Base-by-base conservation (phyloP, 352 stramenopile genomes). In the Phytophthora rubi region DNA sequence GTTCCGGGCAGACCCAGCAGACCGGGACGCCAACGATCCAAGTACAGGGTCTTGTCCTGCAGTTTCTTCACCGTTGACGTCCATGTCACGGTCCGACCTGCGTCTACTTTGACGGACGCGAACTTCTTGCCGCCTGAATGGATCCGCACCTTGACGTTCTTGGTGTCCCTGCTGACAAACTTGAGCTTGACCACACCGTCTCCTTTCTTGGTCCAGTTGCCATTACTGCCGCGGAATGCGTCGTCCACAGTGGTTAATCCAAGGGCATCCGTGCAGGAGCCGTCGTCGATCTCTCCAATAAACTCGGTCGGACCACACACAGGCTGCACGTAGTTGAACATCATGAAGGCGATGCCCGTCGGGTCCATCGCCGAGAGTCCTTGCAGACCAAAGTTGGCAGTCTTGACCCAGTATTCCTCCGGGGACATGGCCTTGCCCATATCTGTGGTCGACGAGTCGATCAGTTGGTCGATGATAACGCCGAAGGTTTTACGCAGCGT, bases 11-110 rank as follows among this genome's bases (percentile, higher is more conserved):
- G 39, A 18, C 70, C 73, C 1, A 87, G 39, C 37, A 86, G 76
- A n/a, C 69, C 77, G 8, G 77, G 79, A 42, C 82, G 82, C 82
- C 80, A 90, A n/a, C 82, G 82, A 51, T 90, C 82, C 49, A 90
- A 60, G 69, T 90, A 90, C 70, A 90, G 52, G 1, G 79, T 88
- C 56, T 84, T 87, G 42, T 86, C 77, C 48, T 83, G 57, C 21
- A 90, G 62, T 4, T 69, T 35, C 15, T 62, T 18, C 18, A 90
- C 74, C 0, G 57, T 77, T 2, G 77, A 79, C 1, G 53, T 81
- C 82, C 82, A 90, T 8, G 39, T 68, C n/a, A 77, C 77, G 0
- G 62, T 90, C 37, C 59, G 12, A 4, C 82, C 82, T 6, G 60
- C 56, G 15, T 62, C 56, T 9, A 89, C 74, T n/a, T 71, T 4